Evolutionary conservation across 345 rosid species (phyloP).

Genomic region (Lumnitzera racemosa): DNA sequence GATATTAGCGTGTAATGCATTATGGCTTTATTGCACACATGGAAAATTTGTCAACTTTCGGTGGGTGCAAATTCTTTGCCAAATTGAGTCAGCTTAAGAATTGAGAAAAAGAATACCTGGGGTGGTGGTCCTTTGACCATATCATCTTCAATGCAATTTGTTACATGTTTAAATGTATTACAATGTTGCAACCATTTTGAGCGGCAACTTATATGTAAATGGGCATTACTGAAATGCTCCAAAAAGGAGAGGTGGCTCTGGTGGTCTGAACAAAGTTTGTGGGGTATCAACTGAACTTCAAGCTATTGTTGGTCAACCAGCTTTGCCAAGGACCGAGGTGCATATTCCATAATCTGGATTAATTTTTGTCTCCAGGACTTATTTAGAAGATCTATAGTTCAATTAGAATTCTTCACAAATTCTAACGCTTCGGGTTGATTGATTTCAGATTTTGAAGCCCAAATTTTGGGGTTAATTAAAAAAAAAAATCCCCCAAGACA

Average conservation of each 20-base stretch:
- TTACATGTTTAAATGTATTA: no score
- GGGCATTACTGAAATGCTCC: constrained; percentile 47
- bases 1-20: no score
- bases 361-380: not conserved
- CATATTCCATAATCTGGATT: constrained; percentile 3
- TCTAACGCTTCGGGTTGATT: constrained; percentile 7
- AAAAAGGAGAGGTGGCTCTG: constrained; percentile 92
- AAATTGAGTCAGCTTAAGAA: no score
- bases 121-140: no score
- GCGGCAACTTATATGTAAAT: no score
- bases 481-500: constrained; percentile 95
- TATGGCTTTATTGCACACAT: no score
- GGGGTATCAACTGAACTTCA: constrained; percentile 90
- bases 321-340: constrained; percentile 93
- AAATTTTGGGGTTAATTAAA: constrained; percentile 94
- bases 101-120: no score
- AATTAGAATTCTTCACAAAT: not conserved
- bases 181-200: no score
- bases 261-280: constrained; percentile 93
- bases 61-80: no score
- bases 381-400: not conserved
- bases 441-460: constrained; percentile 92
- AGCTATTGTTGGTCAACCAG: constrained; percentile 85
- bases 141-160: no score
- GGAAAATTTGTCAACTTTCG: no score